Evolutionary conservation across 495 filamentous ascomycete species (phyloP).

Genomic region (Penicillium simplicissimum): DNA sequence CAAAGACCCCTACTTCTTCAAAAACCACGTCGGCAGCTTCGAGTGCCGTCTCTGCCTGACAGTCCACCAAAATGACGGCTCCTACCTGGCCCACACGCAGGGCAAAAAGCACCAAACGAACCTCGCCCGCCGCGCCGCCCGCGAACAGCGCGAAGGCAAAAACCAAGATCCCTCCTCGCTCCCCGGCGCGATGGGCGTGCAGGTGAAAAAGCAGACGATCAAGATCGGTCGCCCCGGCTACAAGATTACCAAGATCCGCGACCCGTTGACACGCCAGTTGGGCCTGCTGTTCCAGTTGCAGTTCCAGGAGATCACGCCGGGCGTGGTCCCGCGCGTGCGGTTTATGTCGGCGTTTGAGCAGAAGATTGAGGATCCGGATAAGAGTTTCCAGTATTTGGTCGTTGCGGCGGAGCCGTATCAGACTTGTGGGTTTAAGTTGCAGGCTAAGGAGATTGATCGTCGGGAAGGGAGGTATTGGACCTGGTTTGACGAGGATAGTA

Average conservation of each 20-base stretch:
- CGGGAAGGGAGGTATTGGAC: slow-evolving; percentile 84
- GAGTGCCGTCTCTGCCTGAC: slow-evolving; percentile 97
- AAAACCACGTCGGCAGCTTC: slow-evolving; percentile 97
- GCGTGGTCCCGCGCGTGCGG: slow-evolving; percentile 75
- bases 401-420: slow-evolving; percentile 98
- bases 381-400: slow-evolving; percentile 89
- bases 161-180: slow-evolving; percentile 68
- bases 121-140: slow-evolving; percentile 91
- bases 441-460: slow-evolving; percentile 90
- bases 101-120: slow-evolving; percentile 99
- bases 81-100: slow-evolving; percentile 98
- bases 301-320: slow-evolving; percentile 85
- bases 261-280: slow-evolving; percentile 86
- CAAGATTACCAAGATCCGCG: slow-evolving; percentile 94
- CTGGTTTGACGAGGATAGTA: slow-evolving; percentile 93
- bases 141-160: slow-evolving; percentile 85
- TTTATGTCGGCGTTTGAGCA: slow-evolving; percentile 99
- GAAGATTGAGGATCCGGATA: slow-evolving; percentile 92
- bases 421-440: slow-evolving; percentile 94
- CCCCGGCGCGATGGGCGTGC: slow-evolving; percentile 75
- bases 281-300: slow-evolving; percentile 93
- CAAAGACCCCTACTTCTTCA: slow-evolving; percentile 99
- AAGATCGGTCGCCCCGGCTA: slow-evolving; percentile 98
- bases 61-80: slow-evolving; percentile 99
- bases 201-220: slow-evolving; percentile 84